Conservation (phyloP, 2,329 filamentous ascomycete genomes). For the Dothiorella sarmentorum region DNA sequence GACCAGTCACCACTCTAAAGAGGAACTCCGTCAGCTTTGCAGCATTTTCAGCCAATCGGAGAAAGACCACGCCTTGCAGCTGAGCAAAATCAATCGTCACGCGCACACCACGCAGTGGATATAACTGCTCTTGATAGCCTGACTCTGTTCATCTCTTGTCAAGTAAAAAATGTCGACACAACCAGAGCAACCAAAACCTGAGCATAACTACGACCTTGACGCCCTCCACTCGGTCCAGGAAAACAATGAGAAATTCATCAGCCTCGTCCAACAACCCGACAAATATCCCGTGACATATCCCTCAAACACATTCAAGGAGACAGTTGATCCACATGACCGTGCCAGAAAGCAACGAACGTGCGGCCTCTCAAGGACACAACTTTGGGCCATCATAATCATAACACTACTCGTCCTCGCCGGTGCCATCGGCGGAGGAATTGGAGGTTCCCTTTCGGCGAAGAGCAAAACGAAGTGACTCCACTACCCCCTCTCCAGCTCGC, state of each 20-base stretch:
- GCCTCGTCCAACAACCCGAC: not conserved
- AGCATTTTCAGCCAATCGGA: too few species aligned
- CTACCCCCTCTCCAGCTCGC: too few species aligned
- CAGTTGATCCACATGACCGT: not conserved
- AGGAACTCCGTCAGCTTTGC: too few species aligned
- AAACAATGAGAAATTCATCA: not conserved
- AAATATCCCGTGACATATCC: not conserved
- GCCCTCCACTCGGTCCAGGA: not conserved
- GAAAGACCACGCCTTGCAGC: too few species aligned
- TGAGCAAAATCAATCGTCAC: too few species aligned
- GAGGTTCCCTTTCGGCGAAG: not conserved
- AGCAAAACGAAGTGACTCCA: not conserved
- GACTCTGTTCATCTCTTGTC: too few species aligned
- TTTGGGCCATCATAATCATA: not conserved
- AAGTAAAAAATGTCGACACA: too few species aligned
- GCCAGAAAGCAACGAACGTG: not conserved
- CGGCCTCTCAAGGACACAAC: not conserved
- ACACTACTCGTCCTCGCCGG: not conserved
- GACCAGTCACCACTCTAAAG: not conserved
- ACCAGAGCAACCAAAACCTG: too few species aligned
- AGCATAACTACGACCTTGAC: not conserved
- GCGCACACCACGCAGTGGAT: too few species aligned
- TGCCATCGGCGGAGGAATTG: not conserved
- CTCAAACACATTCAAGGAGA: not conserved
- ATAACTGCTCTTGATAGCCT: too few species aligned